A percentile compares a stretch with the other conserved stretches of the same genome.
Evolutionary conservation across 164 flowering plant genomes (phyloP).

Genomic region (Malania oleifera): DNA sequence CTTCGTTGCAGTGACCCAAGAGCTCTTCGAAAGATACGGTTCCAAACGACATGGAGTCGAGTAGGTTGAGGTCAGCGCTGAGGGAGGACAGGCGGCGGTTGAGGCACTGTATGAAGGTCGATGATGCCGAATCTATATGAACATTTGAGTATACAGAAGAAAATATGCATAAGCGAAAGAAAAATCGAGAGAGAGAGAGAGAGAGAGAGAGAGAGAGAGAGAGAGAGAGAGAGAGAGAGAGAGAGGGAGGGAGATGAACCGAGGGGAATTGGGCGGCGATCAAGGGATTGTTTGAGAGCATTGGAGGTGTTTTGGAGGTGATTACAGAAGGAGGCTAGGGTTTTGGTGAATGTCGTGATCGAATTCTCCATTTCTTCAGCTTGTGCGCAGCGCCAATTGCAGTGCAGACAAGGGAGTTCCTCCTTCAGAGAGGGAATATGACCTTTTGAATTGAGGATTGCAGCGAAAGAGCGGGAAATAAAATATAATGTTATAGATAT

Average conservation of each 20-base stretch:
- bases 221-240: neutral
- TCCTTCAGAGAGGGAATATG: no score
- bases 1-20: slow-evolving; percentile 71
- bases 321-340: slow-evolving; percentile 62
- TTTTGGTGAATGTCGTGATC: slow-evolving; percentile 42
- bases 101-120: slow-evolving; percentile 61
- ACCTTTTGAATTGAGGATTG: no score
- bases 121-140: slow-evolving; percentile 65
- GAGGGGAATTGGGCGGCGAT: slow-evolving; percentile 79
- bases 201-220: neutral
- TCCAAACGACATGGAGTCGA: slow-evolving; percentile 74
- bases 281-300: slow-evolving; percentile 62
- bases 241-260: slow-evolving; percentile 25
- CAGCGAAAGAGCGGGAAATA: no score
- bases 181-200: neutral
- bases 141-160: neutral
- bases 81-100: slow-evolving; percentile 50
- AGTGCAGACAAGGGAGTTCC: neutral
- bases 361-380: slow-evolving; percentile 61
- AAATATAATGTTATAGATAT: no score
- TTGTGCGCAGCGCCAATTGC: neutral
- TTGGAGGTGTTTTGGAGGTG: slow-evolving; percentile 49
- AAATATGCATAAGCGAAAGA: neutral
- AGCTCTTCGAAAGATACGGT: slow-evolving; percentile 92
- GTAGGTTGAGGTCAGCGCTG: slow-evolving; percentile 52